Base-by-base conservation (phyloP, 1,284 basidiomycete species). In the Ceratobasidium sp. region DNA sequence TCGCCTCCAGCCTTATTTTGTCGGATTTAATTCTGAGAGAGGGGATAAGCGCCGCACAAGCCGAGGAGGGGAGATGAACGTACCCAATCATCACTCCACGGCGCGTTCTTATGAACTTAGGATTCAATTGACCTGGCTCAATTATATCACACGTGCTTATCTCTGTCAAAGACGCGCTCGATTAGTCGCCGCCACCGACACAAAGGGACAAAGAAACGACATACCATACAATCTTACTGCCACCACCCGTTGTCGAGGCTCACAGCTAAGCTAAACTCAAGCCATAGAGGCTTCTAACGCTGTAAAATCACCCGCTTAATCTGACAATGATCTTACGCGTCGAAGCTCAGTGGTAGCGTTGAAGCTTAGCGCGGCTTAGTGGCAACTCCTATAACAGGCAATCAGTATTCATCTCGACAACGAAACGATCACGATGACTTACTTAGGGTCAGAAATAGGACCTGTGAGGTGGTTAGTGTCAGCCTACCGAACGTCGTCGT, bases 151-250 rank as follows among this genome's bases (percentile, higher is more conserved):
- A 21, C n/a, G 28, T 28, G 9, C 26, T 38, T 58, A 32, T 58
- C 30, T 23, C 52, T n/a, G 26, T 55, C 52, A 55, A 55, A 55
- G 35, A 38, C 35, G 11, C 35, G 35, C 5, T 18, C n/a, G 23
- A 28, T 23, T 30, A 30, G 52, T 55, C 47, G 47, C 5, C 32
- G 8, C n/a, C 14, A 26, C 44, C 21, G 44, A 30, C 46, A 55
- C 46, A 55, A 9, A 21, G 41, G 63, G 26, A 66, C 32, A 66
- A 62, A 18, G 16, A n/a, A 21, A 13, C 7, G 11, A 47, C 66
- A 16, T 23, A 55, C 50, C 64, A 69, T 43, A 23, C 16, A 70
- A 30, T 58, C 54, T 58, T 52, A 49, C 46, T 44, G 14, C 54
- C 35, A 16, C 21, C 2, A 32, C 8, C 49, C 13, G 16, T 55